These are phyloP conservation scores for Raffaelea ambrosiae DNA, from an alignment of 2,329 filamentous ascomycete genomes.

Conservation along the genomic window DNA sequence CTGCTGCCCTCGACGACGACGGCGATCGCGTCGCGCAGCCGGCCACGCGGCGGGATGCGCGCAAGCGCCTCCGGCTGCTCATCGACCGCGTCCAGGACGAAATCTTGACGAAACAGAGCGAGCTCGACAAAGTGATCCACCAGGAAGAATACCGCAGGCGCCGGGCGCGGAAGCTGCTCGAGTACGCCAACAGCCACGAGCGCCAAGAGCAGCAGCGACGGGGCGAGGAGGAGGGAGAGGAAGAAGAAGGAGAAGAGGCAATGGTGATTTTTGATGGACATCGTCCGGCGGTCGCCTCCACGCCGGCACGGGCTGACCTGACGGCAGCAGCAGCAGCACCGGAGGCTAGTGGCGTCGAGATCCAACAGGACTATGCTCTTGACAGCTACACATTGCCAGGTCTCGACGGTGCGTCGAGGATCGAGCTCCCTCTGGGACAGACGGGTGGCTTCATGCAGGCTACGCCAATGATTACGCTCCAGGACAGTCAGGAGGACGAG, in stretches of 20 bases:
- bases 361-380: no score
- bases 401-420: no score
- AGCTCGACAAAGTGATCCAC: conserved; percentile 2
- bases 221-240: no score
- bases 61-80: conserved; percentile 4
- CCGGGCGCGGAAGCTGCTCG: background rate
- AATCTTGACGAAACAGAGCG: conserved; percentile 1
- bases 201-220: background rate
- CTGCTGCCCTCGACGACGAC: background rate
- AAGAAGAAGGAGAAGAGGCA: background rate
- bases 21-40: conserved; percentile 1
- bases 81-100: conserved; percentile 10
- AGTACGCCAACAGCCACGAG: background rate
- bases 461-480: background rate
- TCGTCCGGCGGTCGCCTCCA: no score
- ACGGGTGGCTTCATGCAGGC: background rate
- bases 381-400: no score
- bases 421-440: background rate
- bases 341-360: no score
- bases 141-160: background rate
- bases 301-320: no score
- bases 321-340: no score
- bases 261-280: no score
- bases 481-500: background rate
- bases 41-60: no score